Conservation (phyloP, 1,284 basidiomycete species). For the Tilletia caries region DNA sequence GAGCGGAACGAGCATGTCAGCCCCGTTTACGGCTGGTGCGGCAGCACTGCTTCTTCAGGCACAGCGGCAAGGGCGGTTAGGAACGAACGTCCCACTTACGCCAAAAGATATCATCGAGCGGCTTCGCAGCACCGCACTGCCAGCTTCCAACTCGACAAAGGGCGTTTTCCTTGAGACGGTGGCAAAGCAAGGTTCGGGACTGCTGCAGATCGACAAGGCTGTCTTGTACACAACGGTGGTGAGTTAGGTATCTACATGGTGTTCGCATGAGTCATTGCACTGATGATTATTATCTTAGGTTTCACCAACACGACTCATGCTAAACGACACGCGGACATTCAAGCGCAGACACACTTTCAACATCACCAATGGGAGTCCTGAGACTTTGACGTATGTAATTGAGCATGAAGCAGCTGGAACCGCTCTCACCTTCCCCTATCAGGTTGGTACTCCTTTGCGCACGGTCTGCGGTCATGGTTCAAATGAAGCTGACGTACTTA, state of each 20-base stretch:
- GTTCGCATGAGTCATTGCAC: not conserved
- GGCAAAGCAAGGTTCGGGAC: slow-evolving; percentile 15
- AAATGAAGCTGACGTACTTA: not conserved
- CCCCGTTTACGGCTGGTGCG: slow-evolving; percentile 16
- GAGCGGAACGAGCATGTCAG: slow-evolving; percentile 17
- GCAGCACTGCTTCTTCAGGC: slow-evolving; percentile 16
- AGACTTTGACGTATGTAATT: slow-evolving; percentile 4
- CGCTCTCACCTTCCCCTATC: slow-evolving; percentile 12
- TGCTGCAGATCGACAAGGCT: slow-evolving; percentile 17
- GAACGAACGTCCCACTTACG: not conserved
- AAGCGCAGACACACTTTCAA: not conserved
- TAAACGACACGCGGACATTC: slow-evolving; percentile 12
- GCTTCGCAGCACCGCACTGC: slow-evolving; percentile 12
- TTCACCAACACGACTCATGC: not conserved
- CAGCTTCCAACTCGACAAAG: slow-evolving; percentile 17
- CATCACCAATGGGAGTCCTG: slow-evolving; percentile 9
- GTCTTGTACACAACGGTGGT: slow-evolving; percentile 14
- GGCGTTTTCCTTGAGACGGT: slow-evolving; percentile 16
- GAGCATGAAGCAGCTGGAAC: slow-evolving; percentile 16
- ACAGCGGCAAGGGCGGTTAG: slow-evolving; percentile 7
- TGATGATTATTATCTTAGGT: not conserved
- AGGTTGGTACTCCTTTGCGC: not conserved
- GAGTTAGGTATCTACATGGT: slow-evolving; percentile 1
- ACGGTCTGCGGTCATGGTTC: not conserved
- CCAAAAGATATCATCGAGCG: slow-evolving; percentile 12